Evolutionary conservation across 495 filamentous ascomycete species (phyloP), one percentile per base, ranked within the genome.

Genomic region (Penicillium dipodomyicola): DNA sequence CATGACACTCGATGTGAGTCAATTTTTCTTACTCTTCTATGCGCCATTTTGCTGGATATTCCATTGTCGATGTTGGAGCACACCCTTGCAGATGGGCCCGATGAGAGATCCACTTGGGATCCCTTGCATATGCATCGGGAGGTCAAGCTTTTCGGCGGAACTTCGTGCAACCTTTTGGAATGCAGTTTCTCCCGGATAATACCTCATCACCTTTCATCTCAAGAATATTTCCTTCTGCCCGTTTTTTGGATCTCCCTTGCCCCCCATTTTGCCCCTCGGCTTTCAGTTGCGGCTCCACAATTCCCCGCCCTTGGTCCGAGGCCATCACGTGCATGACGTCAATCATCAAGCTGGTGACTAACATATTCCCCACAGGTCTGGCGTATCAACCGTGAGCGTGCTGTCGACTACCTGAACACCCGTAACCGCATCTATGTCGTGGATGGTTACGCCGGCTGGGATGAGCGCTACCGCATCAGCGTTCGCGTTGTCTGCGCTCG

Each of bases 301-400:
- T 61, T 61, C 61, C 61, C 62, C 65, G 51, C 56, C 52, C 52
- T 46, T 45, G 15, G 30, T 15, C 63, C 59, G 57, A 59, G 60
- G 49, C 39, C 56, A 55, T 68, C 68, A 72, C 60, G 58, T 70
- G 52, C 17, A 66, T 79, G 74, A 77, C 71, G 63, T 76, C 71
- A 75, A 37, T 11, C 3, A 23, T 17, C 11, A 20, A 19, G n/a
- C 12, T 37, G 6, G 27, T 15, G 30, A 64, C 62, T 62, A 63
- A 64, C 62, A 61, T 57, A 54, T 43, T 42, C 49, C 17, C 12
- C 19, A 41, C 67, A 98, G 94, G 92, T 98, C 71, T 98, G 94
- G 94, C 89, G 91, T 64, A 98, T 98, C 80, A 98, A 97, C 86
- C 87, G 94, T 64, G 94, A 98, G 76, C 93, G 94, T 77, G 94